Conservation (phyloP, 768 basidiomycete species). For the Pleurotus platypus region DNA sequence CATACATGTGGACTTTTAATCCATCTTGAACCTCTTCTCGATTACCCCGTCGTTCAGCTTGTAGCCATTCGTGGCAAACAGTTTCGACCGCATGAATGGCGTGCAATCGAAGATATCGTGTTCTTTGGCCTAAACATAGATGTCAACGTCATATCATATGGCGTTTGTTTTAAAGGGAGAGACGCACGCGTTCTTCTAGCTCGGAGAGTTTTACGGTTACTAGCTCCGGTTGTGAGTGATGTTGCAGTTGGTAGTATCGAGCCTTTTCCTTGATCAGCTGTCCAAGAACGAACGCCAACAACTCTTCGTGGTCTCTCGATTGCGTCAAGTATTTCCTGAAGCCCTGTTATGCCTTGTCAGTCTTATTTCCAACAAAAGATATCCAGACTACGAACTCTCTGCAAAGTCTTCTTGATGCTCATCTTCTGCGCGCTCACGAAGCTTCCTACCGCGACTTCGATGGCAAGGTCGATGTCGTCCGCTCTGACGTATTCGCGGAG, state of each 20-base stretch:
- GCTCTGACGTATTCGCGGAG: conserved; percentile 92
- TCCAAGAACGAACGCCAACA: conserved; percentile 92
- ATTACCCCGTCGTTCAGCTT: conserved; percentile 61
- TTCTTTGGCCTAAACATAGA: conserved; percentile 73
- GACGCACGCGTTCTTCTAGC: conserved; percentile 80
- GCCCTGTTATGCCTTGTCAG: conserved; percentile 43
- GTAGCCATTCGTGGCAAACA: conserved; percentile 91
- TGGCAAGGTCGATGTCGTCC: conserved; percentile 96
- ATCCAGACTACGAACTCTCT: conserved; percentile 60
- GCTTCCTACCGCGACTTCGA: conserved; percentile 91
- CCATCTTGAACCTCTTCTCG: conserved; percentile 67
- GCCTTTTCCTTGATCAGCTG: conserved; percentile 91
- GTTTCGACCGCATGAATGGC: conserved; percentile 79
- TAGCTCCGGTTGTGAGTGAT: conserved; percentile 71
- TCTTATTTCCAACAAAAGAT: too few species aligned
- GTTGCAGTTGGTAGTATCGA: conserved; percentile 75
- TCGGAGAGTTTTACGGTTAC: conserved; percentile 77
- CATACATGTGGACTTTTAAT: conserved; percentile 15
- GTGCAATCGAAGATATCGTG: conserved; percentile 91
- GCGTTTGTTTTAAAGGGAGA: conserved; percentile 1
- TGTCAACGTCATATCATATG: too few species aligned
- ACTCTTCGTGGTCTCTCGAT: conserved; percentile 92
- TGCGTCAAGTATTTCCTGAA: conserved; percentile 98
- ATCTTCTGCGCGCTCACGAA: conserved; percentile 98
- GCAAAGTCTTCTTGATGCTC: conserved; percentile 96